These are phyloP conservation scores for Phytophthora fragariaefolia DNA, from an alignment of 352 stramenopile genomes.

Conservation along the genomic window DNA sequence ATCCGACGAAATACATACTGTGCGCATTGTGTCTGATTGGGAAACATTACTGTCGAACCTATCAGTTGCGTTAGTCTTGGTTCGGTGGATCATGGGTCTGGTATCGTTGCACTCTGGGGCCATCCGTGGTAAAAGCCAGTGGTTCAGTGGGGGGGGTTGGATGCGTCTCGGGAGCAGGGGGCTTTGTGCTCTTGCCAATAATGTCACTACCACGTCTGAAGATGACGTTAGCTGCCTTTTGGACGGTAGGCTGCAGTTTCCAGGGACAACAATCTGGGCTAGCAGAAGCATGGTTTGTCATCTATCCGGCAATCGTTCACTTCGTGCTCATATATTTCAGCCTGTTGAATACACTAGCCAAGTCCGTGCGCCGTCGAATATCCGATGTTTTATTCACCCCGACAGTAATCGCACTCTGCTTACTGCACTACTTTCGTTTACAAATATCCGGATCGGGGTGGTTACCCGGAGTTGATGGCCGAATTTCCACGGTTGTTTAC, in stretches of 20 bases:
- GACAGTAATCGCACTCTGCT: constrained; percentile 24
- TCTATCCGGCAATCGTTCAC: constrained; percentile 36
- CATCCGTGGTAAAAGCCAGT: neutral
- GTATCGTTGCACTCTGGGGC: neutral
- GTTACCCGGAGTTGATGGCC: constrained; percentile 28
- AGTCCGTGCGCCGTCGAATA: constrained; percentile 28
- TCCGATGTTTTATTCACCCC: constrained; percentile 37
- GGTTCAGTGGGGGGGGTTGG: constrained; percentile 3
- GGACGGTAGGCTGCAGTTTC: constrained; percentile 26
- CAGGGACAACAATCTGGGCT: constrained; percentile 37
- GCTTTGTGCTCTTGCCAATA: neutral
- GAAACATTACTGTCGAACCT: constrained; percentile 5
- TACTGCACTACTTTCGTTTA: constrained; percentile 24
- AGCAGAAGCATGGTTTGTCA: constrained; percentile 36
- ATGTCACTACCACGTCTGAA: constrained; percentile 9
- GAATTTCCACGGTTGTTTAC: constrained; percentile 29
- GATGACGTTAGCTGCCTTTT: constrained; percentile 6
- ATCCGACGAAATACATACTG: neutral
- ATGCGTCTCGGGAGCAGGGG: neutral
- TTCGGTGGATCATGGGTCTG: neutral
- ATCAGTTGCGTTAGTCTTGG: neutral
- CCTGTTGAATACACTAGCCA: constrained; percentile 34
- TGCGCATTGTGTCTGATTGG: neutral
- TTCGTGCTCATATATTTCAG: constrained; percentile 36
- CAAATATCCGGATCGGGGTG: constrained; percentile 17